These are phyloP conservation scores for Sanghuangporus baumii DNA, from an alignment of 1,284 basidiomycete genomes.

Conservation along the genomic window DNA sequence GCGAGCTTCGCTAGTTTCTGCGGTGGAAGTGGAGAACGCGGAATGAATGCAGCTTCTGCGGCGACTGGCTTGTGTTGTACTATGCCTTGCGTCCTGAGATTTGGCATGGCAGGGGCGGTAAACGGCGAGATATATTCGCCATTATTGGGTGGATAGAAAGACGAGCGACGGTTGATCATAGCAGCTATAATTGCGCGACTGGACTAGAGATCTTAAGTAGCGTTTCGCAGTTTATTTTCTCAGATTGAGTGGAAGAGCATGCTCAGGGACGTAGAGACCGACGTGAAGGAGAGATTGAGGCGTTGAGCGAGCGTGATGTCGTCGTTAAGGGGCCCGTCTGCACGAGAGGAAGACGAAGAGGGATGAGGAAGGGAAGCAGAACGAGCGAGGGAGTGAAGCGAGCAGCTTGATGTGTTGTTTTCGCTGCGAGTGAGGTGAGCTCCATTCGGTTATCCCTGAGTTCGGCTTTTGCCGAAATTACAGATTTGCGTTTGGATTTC, in stretches of 20 bases:
- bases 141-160: constrained; percentile 5
- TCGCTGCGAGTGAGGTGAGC: background rate
- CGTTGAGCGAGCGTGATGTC: constrained; percentile 8
- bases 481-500: background rate
- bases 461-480: background rate
- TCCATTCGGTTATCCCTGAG: background rate
- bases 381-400: background rate
- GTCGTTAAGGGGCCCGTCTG: constrained; percentile 2
- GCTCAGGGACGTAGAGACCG: constrained; percentile 12
- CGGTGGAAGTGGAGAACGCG: constrained; percentile 65
- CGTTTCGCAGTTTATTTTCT: background rate
- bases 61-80: constrained; percentile 6
- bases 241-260: constrained; percentile 2
- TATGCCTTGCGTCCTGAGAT: constrained; percentile 5
- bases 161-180: constrained; percentile 13
- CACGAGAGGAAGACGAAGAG: background rate
- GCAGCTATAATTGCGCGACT: constrained; percentile 3
- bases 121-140: constrained; percentile 17
- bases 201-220: background rate
- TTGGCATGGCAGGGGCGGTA: constrained; percentile 17
- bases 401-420: constrained; percentile 4
- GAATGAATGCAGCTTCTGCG: constrained; percentile 27
- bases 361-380: background rate
- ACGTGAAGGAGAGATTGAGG: constrained; percentile 13
- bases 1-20: constrained; percentile 73